Percentiles rank a stretch among this genome's conserved stretches.
These are phyloP conservation scores for Eutypella sp. DNA, from an alignment of 2,329 filamentous ascomycete genomes.

Conservation along the genomic window DNA sequence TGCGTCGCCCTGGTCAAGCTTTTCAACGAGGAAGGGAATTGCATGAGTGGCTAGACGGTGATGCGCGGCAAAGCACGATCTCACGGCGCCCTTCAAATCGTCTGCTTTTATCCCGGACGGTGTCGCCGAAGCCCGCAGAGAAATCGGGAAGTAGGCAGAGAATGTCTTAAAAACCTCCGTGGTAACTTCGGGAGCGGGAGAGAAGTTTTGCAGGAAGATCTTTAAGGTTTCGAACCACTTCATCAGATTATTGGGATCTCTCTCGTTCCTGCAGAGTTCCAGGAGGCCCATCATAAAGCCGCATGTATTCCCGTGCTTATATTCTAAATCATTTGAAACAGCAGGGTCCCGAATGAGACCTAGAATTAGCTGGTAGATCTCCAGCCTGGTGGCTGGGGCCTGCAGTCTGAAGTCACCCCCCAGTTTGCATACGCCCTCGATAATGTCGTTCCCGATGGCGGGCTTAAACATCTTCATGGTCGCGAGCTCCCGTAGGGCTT, in stretches of 20 bases:
- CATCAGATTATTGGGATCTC: conserved; percentile 53
- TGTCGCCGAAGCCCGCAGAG: conserved; percentile 46
- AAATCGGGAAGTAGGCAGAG: conserved; percentile 58
- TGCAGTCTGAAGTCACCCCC: conserved; percentile 55
- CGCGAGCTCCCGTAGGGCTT: conserved; percentile 45
- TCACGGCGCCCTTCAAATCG: conserved; percentile 48
- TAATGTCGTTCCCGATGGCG: conserved; percentile 42
- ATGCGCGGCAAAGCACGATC: conserved; percentile 49
- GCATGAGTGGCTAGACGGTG: conserved; percentile 39
- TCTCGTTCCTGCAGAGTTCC: conserved; percentile 47
- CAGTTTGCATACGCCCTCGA: conserved; percentile 44
- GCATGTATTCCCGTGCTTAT: conserved; percentile 37
- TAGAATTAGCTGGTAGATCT: conserved; percentile 46
- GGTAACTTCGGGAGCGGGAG: conserved; percentile 39
- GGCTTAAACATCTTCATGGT: conserved; percentile 48
- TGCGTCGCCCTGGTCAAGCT: conserved; percentile 54
- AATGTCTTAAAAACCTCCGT: conserved; percentile 50
- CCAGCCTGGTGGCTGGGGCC: conserved; percentile 44
- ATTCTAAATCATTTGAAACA: conserved; percentile 39
- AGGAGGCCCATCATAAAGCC: conserved; percentile 46
- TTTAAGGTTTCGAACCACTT: conserved; percentile 50
- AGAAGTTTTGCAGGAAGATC: conserved; percentile 40
- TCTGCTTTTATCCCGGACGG: conserved; percentile 49
- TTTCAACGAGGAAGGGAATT: conserved; percentile 51
- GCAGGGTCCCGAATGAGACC: conserved; percentile 38